Base-by-base conservation (phyloP, 2,329 filamentous ascomycete genomes). In the Neoscytalidium dimidiatum region DNA sequence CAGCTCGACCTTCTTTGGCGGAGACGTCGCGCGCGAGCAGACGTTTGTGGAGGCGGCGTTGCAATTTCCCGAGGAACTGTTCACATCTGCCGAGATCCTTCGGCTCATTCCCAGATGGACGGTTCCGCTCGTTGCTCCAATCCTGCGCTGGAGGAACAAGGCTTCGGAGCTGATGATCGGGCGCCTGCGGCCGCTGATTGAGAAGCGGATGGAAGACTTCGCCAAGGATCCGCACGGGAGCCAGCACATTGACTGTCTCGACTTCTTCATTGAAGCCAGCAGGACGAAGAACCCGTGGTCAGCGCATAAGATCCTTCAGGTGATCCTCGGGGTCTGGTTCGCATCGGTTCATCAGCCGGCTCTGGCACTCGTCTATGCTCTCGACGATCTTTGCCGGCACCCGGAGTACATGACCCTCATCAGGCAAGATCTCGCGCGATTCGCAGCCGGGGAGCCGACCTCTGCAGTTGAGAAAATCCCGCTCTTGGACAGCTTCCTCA, bases 401-500 rank as follows among this genome's bases (percentile, higher is more conserved):
- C 60, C 60, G 1, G 28, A 63, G 17, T 43, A 43, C 19, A 6
- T 48, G 1, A 29, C 4, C 29, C 26, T 63, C 4, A 11, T 63
- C 31, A 33, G 29, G 31, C 35, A 63, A 17, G 60, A 52, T 11
- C 29, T 63, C 19, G 29, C 35, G 7, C 14, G 26, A 51, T 13
- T 49, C 21, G 31, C 35, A 14, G 44, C 4, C 17, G 44, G 38
- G 38, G 3, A 53, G 21, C n/a, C 26, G 9, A 29, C n/a, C 48
- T 13, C 48, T 7, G 21, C 19, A 13, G n/a, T 63, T 11, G 48
- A 66, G 28, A 63, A 57, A 1, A 61, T 69, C 2, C 67, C 68
- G 9, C 51, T 65, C 14, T 41, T 70, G 9, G 69, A 70, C 58
- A 64, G 53, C 35, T 69, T 70, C 57, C 58, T 69, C 17, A 69